Evolutionary conservation across 2,329 filamentous ascomycete genomes (phyloP).

Genomic region (Tympanopsis confertula): DNA sequence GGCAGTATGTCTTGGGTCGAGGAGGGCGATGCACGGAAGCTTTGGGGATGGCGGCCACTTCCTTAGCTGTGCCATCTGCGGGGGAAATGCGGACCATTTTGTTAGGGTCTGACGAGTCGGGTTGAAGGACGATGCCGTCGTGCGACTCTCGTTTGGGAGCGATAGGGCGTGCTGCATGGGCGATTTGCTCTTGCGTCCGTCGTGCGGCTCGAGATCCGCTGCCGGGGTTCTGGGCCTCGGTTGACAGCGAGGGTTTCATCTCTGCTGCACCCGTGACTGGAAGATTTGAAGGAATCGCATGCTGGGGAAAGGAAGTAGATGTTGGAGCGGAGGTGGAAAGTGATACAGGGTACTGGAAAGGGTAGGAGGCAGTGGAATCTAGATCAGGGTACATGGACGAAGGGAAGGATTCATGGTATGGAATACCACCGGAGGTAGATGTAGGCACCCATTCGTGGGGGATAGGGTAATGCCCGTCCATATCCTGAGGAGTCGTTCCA

Average conservation of each 20-base stretch:
- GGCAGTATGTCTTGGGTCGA: constrained; percentile 45
- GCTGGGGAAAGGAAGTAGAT: constrained; percentile 15
- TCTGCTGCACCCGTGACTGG: constrained; percentile 24
- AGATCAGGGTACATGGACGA: constrained; percentile 14
- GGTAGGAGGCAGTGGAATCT: constrained; percentile 11
- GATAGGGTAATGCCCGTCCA: too few relatives aligned
- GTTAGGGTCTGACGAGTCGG: constrained; percentile 18
- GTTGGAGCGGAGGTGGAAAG: constrained; percentile 8
- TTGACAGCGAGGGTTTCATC: constrained; percentile 36
- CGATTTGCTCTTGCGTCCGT: constrained; percentile 33
- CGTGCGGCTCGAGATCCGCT: constrained; percentile 28
- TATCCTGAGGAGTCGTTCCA: constrained; percentile 20
- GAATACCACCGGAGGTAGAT: too few relatives aligned
- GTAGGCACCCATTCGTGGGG: too few relatives aligned
- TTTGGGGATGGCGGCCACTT: constrained; percentile 32
- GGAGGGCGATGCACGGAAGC: constrained; percentile 25
- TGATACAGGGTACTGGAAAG: constrained; percentile 2
- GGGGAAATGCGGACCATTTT: constrained; percentile 38
- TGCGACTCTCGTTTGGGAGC: constrained; percentile 29
- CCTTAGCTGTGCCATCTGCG: constrained; percentile 38
- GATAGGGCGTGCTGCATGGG: constrained; percentile 32
- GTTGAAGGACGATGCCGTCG: constrained; percentile 7
- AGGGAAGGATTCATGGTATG: too few relatives aligned
- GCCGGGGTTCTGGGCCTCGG: too few relatives aligned
- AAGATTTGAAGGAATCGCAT: constrained; percentile 17